A percentile compares a stretch with the other conserved stretches of the same genome.
These are phyloP conservation scores for Intubia oerlemansii DNA, from an alignment of 2,329 filamentous ascomycete genomes.

Conservation along the genomic window DNA sequence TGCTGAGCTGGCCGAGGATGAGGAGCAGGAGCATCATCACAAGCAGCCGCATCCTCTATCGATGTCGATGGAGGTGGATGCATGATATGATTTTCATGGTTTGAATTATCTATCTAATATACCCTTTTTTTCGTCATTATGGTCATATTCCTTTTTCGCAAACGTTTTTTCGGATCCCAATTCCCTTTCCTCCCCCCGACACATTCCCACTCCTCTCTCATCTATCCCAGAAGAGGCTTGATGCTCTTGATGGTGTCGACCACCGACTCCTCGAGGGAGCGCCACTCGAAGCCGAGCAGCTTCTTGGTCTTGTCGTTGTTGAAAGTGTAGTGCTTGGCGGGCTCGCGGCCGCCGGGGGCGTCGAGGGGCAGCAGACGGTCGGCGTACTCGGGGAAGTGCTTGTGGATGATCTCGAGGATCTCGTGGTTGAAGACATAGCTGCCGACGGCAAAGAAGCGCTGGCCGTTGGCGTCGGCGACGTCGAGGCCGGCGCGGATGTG, in stretches of 20 bases:
- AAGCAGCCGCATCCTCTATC: too few relatives aligned
- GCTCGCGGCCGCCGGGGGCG: constrained; percentile 20
- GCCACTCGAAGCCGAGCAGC: constrained; percentile 41
- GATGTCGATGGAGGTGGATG: constrained; percentile 6
- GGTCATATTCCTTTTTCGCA: background rate
- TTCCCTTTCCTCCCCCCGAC: background rate
- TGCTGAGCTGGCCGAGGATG: constrained; percentile 23
- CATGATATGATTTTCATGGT: background rate
- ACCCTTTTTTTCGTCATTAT: too few relatives aligned
- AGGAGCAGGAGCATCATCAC: background rate
- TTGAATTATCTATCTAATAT: too few relatives aligned
- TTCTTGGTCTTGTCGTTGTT: constrained; percentile 38
- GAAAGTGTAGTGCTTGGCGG: constrained; percentile 24
- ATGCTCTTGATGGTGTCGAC: constrained; percentile 43
- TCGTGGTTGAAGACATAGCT: constrained; percentile 25
- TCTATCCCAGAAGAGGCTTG: constrained; percentile 17
- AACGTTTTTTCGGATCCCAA: too few relatives aligned
- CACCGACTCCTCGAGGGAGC: constrained; percentile 35
- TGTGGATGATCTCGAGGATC: constrained; percentile 21
- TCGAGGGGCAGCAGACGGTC: constrained; percentile 24
- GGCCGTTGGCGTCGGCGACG: constrained; percentile 22
- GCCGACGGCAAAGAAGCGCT: constrained; percentile 26
- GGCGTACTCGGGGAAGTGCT: constrained; percentile 26
- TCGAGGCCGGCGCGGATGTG: constrained; percentile 29
- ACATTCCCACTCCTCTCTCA: too few relatives aligned